Conservation (phyloP, 2,329 filamentous ascomycete genomes). For the Triangularia verruculosa region DNA sequence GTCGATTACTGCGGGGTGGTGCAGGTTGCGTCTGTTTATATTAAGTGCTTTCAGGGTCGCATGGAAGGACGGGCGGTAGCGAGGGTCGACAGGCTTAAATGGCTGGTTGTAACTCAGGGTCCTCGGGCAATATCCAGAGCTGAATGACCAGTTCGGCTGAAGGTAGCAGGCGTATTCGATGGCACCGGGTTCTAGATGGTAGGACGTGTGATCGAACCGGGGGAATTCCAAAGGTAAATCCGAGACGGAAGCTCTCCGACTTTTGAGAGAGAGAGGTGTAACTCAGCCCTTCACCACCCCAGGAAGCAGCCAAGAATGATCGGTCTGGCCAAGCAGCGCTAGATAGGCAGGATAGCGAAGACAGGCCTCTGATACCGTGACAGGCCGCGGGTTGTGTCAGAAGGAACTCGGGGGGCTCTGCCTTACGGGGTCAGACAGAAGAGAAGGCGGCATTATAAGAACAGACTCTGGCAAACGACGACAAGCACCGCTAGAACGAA, state of each 20-base stretch:
- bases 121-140: constrained; percentile 4
- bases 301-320: constrained; percentile 8
- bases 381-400: neutral
- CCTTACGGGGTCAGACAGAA: neutral
- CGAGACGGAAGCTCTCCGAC: neutral
- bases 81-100: constrained; percentile 4
- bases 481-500: constrained; percentile 4
- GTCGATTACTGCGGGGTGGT: constrained; percentile 12
- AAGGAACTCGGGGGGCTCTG: neutral
- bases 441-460: constrained; percentile 3
- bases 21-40: constrained; percentile 15
- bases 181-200: neutral
- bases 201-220: neutral
- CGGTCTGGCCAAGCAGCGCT: constrained; percentile 3
- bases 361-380: neutral
- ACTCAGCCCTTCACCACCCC: neutral
- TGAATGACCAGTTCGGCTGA: constrained; percentile 2
- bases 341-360: neutral
- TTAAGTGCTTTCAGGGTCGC: constrained; percentile 15
- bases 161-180: neutral
- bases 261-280: constrained; percentile 2
- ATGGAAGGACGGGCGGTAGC: constrained; percentile 19
- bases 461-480: neutral
- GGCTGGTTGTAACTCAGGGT: constrained; percentile 6
- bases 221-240: neutral